Evolutionary conservation across 257 asterid genomes (phyloP).

Genomic region (Solanum chilense): DNA sequence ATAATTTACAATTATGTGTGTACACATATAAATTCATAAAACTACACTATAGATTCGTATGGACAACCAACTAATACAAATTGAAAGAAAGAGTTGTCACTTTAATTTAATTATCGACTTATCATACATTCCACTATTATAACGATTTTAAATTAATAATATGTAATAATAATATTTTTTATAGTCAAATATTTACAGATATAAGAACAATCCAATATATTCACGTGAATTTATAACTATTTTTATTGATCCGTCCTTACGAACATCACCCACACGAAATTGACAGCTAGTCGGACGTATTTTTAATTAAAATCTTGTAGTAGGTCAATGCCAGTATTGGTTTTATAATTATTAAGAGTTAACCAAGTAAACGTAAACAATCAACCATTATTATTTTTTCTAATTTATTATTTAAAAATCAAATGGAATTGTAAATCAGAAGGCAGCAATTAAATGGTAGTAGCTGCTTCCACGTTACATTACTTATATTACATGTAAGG

Average conservation of each 20-base stretch:
- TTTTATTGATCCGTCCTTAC: neutral
- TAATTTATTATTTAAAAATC: neutral
- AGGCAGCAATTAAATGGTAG: neutral
- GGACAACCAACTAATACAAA: fast-evolving
- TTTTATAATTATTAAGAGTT: neutral
- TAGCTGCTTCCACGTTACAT: neutral
- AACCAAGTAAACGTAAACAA: neutral
- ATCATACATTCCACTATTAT: neutral
- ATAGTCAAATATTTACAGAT: neutral
- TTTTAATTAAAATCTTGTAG: neutral
- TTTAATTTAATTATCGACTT: neutral
- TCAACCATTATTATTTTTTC: neutral
- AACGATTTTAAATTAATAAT: neutral
- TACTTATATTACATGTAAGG: neutral
- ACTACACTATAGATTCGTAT: neutral
- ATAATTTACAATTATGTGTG: no score
- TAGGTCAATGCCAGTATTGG: neutral
- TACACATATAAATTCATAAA: neutral
- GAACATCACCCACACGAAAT: neutral
- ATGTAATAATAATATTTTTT: neutral
- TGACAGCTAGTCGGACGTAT: neutral
- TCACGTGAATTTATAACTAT: neutral
- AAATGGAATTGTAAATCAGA: neutral
- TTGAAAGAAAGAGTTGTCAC: neutral
- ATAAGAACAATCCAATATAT: neutral